Evolutionary conservation across 768 basidiomycete species (phyloP).

Genomic region (Boletus sp.): DNA sequence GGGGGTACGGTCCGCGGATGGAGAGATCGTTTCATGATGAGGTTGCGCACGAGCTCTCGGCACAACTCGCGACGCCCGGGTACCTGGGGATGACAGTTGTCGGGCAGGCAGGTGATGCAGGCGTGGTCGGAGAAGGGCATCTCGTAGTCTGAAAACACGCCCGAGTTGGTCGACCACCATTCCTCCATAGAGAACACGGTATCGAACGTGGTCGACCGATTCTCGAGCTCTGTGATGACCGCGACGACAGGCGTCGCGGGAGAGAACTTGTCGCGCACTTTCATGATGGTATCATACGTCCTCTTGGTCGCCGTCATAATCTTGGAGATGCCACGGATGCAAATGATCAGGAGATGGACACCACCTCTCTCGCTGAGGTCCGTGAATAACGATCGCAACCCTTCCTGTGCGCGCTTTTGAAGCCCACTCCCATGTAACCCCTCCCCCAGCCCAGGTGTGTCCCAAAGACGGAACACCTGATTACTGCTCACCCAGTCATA

Average conservation of each 20-base stretch:
- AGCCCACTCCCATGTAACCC: no score
- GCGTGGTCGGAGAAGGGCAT: conserved; percentile 20
- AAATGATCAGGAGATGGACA: conserved; percentile 10
- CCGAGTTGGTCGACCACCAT: conserved; percentile 22
- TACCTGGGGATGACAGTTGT: conserved; percentile 13
- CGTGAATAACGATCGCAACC: no score
- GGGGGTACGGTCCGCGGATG: conserved; percentile 14
- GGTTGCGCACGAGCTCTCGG: conserved; percentile 21
- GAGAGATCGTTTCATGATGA: conserved; percentile 21
- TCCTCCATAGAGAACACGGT: conserved; percentile 15
- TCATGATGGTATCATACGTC: conserved; percentile 14
- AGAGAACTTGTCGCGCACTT: conserved; percentile 13
- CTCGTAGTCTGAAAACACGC: not conserved
- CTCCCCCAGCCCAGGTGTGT: no score
- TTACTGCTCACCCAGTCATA: no score
- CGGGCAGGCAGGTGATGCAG: conserved; percentile 23
- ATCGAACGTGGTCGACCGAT: conserved; percentile 1
- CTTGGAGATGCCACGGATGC: conserved; percentile 16
- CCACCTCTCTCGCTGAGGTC: no score
- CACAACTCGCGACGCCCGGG: conserved; percentile 23
- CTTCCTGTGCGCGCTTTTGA: no score
- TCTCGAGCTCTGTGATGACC: conserved; percentile 21
- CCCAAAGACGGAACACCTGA: no score
- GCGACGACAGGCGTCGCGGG: conserved; percentile 17
- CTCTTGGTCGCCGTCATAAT: conserved; percentile 18